A percentile compares a stretch with the other conserved stretches of the same genome.
These are phyloP conservation scores for Colletotrichum kahawae DNA, from an alignment of 2,329 filamentous ascomycete genomes.

Conservation along the genomic window DNA sequence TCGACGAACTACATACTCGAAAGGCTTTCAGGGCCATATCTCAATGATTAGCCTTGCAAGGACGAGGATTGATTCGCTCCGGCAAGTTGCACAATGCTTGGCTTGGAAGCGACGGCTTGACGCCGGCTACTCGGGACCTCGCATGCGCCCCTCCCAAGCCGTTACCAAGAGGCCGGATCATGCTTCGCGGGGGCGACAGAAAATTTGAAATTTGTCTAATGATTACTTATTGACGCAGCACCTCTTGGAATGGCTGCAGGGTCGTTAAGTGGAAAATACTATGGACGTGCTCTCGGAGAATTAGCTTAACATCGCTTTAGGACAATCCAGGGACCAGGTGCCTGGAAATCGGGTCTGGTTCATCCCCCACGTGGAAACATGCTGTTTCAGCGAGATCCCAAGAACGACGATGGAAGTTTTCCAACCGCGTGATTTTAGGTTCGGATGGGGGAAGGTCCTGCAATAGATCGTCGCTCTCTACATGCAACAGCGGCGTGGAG, in stretches of 20 bases:
- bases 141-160: background rate
- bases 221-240: background rate
- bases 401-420: background rate
- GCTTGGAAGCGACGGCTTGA: background rate
- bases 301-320: constrained; percentile 14
- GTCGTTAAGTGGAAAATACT: background rate
- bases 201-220: background rate
- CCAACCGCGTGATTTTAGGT: background rate
- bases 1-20: background rate
- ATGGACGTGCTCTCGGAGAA: constrained; percentile 3
- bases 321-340: background rate
- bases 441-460: background rate
- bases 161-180: background rate
- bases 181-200: background rate
- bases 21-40: background rate
- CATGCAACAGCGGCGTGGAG: background rate
- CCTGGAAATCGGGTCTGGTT: background rate
- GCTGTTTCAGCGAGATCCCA: background rate
- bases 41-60: background rate
- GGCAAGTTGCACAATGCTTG: background rate
- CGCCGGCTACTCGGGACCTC: background rate
- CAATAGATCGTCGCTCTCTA: background rate
- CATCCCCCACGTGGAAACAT: background rate
- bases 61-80: background rate
- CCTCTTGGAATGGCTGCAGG: background rate